phyloP scores from a whole-genome alignment of 345 rosid species.

The Barbarea vulgaris region DNA sequence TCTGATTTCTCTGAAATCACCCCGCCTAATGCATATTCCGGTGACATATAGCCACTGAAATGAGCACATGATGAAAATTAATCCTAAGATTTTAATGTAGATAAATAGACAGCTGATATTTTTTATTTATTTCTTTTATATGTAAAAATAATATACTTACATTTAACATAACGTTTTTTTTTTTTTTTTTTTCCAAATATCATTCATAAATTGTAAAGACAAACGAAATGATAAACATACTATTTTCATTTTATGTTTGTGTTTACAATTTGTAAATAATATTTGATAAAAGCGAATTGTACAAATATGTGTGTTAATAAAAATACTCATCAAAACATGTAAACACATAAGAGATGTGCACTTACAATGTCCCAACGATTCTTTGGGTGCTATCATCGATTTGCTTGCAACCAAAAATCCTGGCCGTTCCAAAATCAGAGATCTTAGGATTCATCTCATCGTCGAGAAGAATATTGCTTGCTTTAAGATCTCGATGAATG shows the following conservation, averaged over 20 bases:
- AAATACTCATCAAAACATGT: not conserved
- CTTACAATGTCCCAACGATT: slow-evolving; percentile 1
- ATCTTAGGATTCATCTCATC: slow-evolving; percentile 6
- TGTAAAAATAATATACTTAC: not conserved
- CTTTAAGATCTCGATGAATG: slow-evolving; percentile 16
- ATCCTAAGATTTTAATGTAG: not conserved
- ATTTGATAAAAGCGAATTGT: no score
- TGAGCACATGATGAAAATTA: not conserved
- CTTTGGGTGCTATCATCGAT: slow-evolving; percentile 5
- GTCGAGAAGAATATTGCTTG: slow-evolving; percentile 6
- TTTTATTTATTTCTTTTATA: no score
- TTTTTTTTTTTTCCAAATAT: no score
- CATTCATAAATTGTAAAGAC: not conserved
- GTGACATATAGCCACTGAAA: slow-evolving; percentile 13
- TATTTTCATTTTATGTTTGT: not conserved
- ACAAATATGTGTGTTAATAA: not conserved
- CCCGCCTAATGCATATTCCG: not conserved
- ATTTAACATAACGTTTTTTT: not conserved
- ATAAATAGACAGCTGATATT: not conserved
- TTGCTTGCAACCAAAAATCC: slow-evolving; percentile 1
- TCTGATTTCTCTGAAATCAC: not conserved
- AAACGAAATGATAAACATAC: not conserved
- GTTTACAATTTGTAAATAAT: not conserved
- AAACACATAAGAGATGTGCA: not conserved
- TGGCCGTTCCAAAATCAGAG: not conserved